Base-by-base conservation (phyloP, 371 early-diverging fungal genomes). In the Nematocida sp. region DNA sequence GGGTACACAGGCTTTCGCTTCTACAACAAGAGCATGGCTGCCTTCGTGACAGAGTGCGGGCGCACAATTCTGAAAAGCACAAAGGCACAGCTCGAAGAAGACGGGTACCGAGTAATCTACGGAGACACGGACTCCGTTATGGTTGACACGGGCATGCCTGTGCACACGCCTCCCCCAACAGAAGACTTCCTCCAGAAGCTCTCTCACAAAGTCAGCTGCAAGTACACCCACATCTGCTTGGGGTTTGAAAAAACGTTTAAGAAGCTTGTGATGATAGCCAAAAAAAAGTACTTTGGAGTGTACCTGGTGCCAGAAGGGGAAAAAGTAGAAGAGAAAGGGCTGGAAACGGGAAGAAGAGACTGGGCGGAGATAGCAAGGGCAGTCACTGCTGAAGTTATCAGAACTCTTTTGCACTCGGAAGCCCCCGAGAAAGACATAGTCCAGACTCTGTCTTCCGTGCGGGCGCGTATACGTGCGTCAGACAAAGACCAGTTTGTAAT, bases 111-210 rank as follows among this genome's bases (percentile, higher is more conserved):
- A 80, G 94, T 97, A 15, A 92, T 99, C 81, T 99, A 99, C 83
- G 99, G 99, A 77, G 99, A 99, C 82, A 99, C 99, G 0, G 99
- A 99, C 84, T 96, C 96, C 1, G 93, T 99, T 74, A 98, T 99
- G 98, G 92, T 99, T 53, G 85, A 96, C 80, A 95, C 95, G 2
- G 88, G 88, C 67, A 87, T 88, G 8, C 76, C 79, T 50, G 38
- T 57, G 34, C 66, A 29, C 13, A 46, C 89, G 49, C 93, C 90
- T 50, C 86, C 87, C 48, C 74, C 74, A 4, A 36, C 74, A 29
- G 1, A 15, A 3, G 87, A 91, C 41, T 86, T 93, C 43, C 94
- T 92, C 13, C 82, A 86, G 4, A 82, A 86, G 27, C 84, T 99
- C 60, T 89, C 89, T 76, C 85, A 87, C 58, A 84, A 85, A 29